Base-by-base conservation (phyloP, 2,329 filamentous ascomycete genomes). In the Arthrinium puccinioides region DNA sequence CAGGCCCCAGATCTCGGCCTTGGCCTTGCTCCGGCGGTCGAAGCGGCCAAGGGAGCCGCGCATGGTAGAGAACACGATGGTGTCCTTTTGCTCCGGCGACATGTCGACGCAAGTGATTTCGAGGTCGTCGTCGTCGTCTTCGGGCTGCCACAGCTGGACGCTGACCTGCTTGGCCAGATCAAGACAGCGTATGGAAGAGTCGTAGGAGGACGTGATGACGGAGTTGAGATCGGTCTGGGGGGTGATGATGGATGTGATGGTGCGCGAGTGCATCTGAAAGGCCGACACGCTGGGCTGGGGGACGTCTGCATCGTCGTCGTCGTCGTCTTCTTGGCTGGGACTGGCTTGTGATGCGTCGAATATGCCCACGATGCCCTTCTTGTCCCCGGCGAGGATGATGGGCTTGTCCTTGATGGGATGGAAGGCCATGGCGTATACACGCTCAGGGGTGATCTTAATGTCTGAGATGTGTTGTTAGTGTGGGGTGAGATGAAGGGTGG, bases 341-440 rank as follows among this genome's bases (percentile, higher is more conserved):
- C 66, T 64, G 3, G 74, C 73, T 47, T 94, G 87, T 0, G 85
- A 89, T 2, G 82, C 88, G 54, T 98, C 90, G 38, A 96, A 90
- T 1, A 98, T 77, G 1, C 92, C 92, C 41, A 97, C 70, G 18
- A 87, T 85, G 1, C 92, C 90, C 46, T 94, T 74, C 57, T 98
- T 98, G 53, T 98, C 92, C 9, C 90, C 90, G 0, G 90, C 90
- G 55, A 98, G 94, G 2, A 97, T 74, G 3, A 98, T 69, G 0
- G 89, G 80, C 52, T 97, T 97, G 3, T 89, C 79, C 40, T 80
- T 70, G 0, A 81, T 89, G 0, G 92, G 92, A 51, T 98, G 92
- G 49, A 98, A 90, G 0, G 82, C 80, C 50, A 97, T 78, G 1
- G 85, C 74, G 54, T 97, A 98, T 11, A 94, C 75, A 37, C 90